A percentile compares a stretch with the other conserved stretches of the same genome.
phyloP scores from a whole-genome alignment of 805 yeast species.

The Candida cerambycidarum region DNA sequence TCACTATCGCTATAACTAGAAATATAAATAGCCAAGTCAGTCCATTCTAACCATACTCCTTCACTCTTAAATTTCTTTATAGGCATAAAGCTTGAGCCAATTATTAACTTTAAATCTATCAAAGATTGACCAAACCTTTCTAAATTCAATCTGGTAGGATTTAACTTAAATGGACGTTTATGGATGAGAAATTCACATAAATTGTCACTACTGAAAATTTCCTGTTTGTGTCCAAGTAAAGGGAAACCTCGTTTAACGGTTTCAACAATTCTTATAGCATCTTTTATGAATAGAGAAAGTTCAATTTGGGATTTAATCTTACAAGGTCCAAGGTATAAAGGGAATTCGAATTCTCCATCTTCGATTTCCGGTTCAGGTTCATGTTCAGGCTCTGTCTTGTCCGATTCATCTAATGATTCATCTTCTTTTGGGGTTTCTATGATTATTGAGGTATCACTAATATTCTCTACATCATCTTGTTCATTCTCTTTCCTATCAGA shows the following conservation, averaged over 20 bases:
- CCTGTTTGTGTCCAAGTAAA: conserved; percentile 40
- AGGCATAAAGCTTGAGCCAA: conserved; percentile 31
- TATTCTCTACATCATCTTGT: conserved; percentile 1
- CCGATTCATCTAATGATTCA: too few species aligned
- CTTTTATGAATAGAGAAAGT: conserved; percentile 22
- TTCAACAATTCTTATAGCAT: conserved; percentile 24
- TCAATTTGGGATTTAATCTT: conserved; percentile 18
- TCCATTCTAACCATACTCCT: conserved; percentile 47
- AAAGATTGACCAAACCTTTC: conserved; percentile 43
- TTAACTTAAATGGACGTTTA: conserved; percentile 30
- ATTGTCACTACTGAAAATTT: conserved; percentile 40
- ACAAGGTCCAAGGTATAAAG: conserved; percentile 30
- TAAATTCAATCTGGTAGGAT: conserved; percentile 35
- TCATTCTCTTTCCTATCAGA: conserved; percentile 14
- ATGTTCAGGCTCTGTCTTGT: too few species aligned
- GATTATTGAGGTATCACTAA: conserved; percentile 4
- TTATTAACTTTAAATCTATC: conserved; percentile 32
- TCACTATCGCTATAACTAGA: conserved; percentile 16
- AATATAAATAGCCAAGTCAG: conserved; percentile 28
- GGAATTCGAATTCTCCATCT: conserved; percentile 23
- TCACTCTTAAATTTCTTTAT: conserved; percentile 39
- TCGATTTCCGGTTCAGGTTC: too few species aligned
- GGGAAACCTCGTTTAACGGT: conserved; percentile 33
- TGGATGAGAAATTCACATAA: conserved; percentile 25
- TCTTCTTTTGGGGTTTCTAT: neutral